phyloP scores from a whole-genome alignment of 441 rosid genomes.

The Corymbia citriodora region DNA sequence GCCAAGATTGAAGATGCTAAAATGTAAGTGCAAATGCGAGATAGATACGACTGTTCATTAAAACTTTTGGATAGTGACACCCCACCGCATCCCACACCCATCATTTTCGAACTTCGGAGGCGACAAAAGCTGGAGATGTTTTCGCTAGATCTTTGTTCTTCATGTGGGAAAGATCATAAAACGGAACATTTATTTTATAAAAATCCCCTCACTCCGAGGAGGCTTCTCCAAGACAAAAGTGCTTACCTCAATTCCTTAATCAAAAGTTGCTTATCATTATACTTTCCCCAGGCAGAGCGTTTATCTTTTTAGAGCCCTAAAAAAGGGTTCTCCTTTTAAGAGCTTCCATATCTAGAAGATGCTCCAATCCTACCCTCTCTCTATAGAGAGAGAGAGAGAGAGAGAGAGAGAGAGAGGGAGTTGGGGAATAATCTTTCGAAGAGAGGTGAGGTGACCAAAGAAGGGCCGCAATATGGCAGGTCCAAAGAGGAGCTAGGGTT shows the following conservation, averaged over 20 bases:
- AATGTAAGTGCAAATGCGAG: background rate
- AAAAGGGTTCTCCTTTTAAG: constrained; percentile 28
- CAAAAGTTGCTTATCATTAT: constrained; percentile 40
- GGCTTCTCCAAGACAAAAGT: constrained; percentile 52
- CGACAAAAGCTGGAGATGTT: constrained; percentile 28
- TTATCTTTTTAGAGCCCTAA: constrained; percentile 1
- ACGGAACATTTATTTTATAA: background rate
- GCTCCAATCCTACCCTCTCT: constrained; percentile 14
- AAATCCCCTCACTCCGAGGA: constrained; percentile 35
- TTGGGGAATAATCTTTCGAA: constrained; percentile 39
- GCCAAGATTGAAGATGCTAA: background rate
- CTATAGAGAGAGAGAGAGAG: background rate
- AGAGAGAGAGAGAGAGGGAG: no score
- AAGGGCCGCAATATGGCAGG: constrained; percentile 24
- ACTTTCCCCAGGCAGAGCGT: constrained; percentile 20
- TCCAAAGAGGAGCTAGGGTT: constrained; percentile 9
- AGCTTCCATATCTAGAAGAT: constrained; percentile 32
- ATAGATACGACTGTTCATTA: background rate
- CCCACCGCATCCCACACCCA: background rate
- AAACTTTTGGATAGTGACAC: constrained; percentile 13
- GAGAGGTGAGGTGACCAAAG: constrained; percentile 39
- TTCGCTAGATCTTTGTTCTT: constrained; percentile 19
- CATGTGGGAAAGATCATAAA: background rate
- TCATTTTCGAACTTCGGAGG: constrained; percentile 12
- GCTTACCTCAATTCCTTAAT: constrained; percentile 26